Percentiles rank a stretch among this genome's conserved stretches.
phyloP scores from a whole-genome alignment of 768 basidiomycete species.

The Leccinum aurantiacum region DNA sequence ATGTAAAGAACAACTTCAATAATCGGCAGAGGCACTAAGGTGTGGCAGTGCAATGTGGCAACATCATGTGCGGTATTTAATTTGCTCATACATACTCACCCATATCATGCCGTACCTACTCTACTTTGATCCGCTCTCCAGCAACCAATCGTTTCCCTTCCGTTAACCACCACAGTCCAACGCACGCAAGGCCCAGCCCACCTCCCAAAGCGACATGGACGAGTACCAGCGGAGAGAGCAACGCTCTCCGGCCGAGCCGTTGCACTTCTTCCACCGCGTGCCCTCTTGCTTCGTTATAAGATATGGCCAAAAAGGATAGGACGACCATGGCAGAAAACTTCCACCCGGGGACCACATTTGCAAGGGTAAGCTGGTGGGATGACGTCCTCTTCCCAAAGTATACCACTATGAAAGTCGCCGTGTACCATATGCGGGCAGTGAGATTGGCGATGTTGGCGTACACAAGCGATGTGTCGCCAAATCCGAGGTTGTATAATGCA shows the following conservation, averaged over 20 bases:
- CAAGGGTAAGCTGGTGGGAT: conserved; percentile 14
- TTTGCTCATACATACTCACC: not conserved
- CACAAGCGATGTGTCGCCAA: conserved; percentile 70
- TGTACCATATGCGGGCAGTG: conserved; percentile 60
- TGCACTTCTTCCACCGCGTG: conserved; percentile 16
- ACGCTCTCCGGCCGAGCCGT: conserved; percentile 15
- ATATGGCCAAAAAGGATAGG: conserved; percentile 27
- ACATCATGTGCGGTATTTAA: too few relatives aligned
- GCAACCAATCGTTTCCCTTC: conserved; percentile 25
- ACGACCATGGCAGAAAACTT: conserved; percentile 23
- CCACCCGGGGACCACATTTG: conserved; percentile 26
- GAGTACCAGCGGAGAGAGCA: conserved; percentile 24
- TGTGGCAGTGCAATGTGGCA: conserved; percentile 17
- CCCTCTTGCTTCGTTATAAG: conserved; percentile 16
- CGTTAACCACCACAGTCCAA: conserved; percentile 32
- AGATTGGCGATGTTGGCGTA: conserved; percentile 76
- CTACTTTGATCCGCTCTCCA: conserved; percentile 21
- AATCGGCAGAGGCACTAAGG: not conserved
- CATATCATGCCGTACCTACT: conserved; percentile 12
- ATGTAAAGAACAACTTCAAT: not conserved
- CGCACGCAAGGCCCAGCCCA: conserved; percentile 26
- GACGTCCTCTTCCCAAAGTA: conserved; percentile 43
- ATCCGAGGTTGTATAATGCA: conserved; percentile 42
- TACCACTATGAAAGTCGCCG: conserved; percentile 44
- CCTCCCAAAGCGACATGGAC: conserved; percentile 28